These are phyloP conservation scores for Zea luxurians DNA, from an alignment of 176 grass and related monocot genomes.

Conservation along the genomic window DNA sequence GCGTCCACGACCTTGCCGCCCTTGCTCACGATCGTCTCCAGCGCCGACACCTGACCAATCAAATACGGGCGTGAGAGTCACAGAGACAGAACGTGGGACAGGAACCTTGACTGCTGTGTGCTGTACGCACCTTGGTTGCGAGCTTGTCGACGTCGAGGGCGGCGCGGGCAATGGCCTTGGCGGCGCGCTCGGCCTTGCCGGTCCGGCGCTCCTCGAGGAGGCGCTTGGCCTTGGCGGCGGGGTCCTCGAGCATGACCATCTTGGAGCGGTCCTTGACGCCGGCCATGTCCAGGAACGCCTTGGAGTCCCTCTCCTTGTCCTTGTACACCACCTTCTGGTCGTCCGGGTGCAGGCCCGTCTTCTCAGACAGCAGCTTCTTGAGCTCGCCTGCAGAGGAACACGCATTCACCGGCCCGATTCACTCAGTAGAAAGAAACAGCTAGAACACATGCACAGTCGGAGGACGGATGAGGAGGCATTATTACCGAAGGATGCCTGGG, in stretches of 20 bases:
- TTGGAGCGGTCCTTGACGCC: conserved; percentile 93
- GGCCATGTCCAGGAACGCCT: conserved; percentile 67
- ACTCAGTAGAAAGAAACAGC: no score
- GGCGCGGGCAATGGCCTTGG: conserved; percentile 56
- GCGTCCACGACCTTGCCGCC: conserved; percentile 75
- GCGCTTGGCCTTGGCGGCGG: conserved; percentile 74
- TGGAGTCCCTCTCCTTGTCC: conserved; percentile 73
- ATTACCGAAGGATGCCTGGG: conserved; percentile 73
- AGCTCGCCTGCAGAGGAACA: conserved; percentile 57
- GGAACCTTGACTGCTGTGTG: no score
- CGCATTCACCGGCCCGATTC: no score
- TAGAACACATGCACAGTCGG: no score
- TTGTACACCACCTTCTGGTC: conserved; percentile 89
- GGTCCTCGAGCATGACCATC: conserved; percentile 71
- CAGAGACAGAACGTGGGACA: neutral
- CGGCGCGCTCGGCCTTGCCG: conserved; percentile 55
- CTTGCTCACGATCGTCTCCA: conserved; percentile 72
- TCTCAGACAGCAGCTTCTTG: conserved; percentile 75
- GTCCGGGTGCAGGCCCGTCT: conserved; percentile 80
- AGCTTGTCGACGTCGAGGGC: conserved; percentile 76
- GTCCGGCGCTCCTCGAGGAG: conserved; percentile 63
- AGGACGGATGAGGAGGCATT: no score
- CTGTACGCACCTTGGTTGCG: conserved; percentile 45
- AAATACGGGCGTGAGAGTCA: neutral
- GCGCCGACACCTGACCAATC: conserved; percentile 62